A percentile compares a stretch with the other conserved stretches of the same genome.
Evolutionary conservation across 2,329 filamentous ascomycete species (phyloP).

Genomic region (Scolecobasidium constrictum): DNA sequence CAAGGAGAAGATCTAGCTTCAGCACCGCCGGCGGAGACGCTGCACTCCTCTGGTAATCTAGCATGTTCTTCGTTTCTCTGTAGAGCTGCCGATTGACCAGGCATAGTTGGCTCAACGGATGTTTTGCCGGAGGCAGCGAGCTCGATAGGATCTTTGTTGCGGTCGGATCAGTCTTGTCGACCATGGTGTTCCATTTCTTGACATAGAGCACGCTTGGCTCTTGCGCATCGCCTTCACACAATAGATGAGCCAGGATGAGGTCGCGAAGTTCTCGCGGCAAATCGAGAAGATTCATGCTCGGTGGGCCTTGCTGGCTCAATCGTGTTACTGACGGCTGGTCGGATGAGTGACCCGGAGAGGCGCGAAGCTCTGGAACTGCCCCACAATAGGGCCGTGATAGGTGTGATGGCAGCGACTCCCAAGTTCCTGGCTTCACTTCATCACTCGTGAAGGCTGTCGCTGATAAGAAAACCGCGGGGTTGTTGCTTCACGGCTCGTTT

Average conservation of each 20-base stretch:
- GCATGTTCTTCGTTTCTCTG: background rate
- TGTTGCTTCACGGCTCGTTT: too few relatives aligned
- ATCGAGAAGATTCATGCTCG: too few relatives aligned
- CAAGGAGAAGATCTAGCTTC: background rate
- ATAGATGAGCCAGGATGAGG: background rate
- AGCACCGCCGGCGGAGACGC: background rate
- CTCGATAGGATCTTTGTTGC: background rate
- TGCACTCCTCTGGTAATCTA: background rate
- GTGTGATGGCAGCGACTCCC: too few relatives aligned
- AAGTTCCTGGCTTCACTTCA: too few relatives aligned
- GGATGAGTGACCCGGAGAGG: too few relatives aligned
- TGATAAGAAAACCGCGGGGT: too few relatives aligned
- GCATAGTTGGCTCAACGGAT: background rate
- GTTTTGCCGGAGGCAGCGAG: background rate
- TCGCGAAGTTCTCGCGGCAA: background rate
- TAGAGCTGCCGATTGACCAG: background rate
- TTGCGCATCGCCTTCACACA: background rate
- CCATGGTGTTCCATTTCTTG: background rate
- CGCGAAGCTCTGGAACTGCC: too few relatives aligned
- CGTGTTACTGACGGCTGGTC: too few relatives aligned
- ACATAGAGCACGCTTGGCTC: background rate
- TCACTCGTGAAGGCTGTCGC: too few relatives aligned
- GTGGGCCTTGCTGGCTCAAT: too few relatives aligned
- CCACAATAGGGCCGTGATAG: too few relatives aligned
- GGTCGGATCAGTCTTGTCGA: background rate